A percentile compares a stretch with the other conserved stretches of the same genome.
These are phyloP conservation scores for Sungouiozyma intestinalis DNA, from an alignment of 805 yeast genomes.

Conservation along the genomic window DNA sequence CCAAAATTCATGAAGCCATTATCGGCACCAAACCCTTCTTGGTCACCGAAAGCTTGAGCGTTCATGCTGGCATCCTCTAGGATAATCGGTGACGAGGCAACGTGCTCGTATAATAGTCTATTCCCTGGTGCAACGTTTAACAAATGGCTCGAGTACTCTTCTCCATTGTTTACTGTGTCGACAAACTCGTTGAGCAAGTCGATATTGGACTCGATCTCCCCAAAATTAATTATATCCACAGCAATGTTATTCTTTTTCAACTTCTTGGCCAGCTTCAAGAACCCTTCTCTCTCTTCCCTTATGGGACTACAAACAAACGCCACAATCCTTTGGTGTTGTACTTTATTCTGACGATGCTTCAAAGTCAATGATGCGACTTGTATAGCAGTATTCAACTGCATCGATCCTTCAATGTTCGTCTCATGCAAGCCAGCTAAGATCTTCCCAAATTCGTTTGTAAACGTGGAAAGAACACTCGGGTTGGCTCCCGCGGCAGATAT, in stretches of 20 bases:
- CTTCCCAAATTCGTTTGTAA: slow-evolving; percentile 80
- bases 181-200: slow-evolving; percentile 71
- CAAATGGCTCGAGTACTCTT: slow-evolving; percentile 69
- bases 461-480: slow-evolving; percentile 79
- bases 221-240: slow-evolving; percentile 82
- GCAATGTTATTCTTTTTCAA: slow-evolving; percentile 90
- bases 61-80: slow-evolving; percentile 43
- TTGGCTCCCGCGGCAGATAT: slow-evolving; percentile 72
- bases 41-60: slow-evolving; percentile 34
- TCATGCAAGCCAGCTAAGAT: slow-evolving; percentile 77
- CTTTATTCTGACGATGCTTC: slow-evolving; percentile 91
- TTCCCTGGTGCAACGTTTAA: slow-evolving; percentile 86
- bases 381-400: slow-evolving; percentile 69
- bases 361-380: slow-evolving; percentile 91
- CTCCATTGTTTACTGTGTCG: slow-evolving; percentile 47
- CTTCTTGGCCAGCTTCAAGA: slow-evolving; percentile 78
- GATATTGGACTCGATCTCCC: slow-evolving; percentile 74
- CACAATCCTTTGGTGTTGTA: slow-evolving; percentile 81
- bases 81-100: slow-evolving; percentile 67
- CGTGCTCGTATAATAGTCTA: slow-evolving; percentile 67
- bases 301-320: slow-evolving; percentile 87
- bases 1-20: slow-evolving; percentile 55
- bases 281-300: slow-evolving; percentile 58
- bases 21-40: slow-evolving; percentile 33
- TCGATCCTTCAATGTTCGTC: slow-evolving; percentile 55